Conservation (phyloP, 805 yeast species). For the Hanseniaspora hatyaiensis region DNA sequence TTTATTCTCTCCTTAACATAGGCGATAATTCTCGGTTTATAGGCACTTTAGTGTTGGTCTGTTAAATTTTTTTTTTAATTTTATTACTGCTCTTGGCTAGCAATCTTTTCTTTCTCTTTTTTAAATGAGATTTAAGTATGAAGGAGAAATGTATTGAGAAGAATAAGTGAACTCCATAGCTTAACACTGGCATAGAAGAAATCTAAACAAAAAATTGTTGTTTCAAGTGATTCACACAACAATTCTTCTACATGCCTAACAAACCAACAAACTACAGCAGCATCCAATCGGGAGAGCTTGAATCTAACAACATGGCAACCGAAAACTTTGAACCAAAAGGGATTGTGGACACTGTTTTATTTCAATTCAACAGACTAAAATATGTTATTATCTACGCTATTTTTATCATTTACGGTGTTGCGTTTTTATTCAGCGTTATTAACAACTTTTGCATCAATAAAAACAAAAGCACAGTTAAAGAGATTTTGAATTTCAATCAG, state of each 20-base stretch:
- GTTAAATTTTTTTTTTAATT: no score
- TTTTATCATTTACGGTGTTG: constrained; percentile 8
- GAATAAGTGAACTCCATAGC: no score
- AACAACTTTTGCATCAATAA: not conserved
- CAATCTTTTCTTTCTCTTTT: not conserved
- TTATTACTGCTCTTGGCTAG: no score
- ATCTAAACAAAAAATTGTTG: not conserved
- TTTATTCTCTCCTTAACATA: no score
- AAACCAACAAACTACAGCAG: constrained; percentile 3
- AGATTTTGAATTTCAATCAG: constrained; percentile 5
- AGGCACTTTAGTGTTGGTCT: no score
- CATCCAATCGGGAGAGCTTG: not conserved
- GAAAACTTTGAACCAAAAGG: not conserved
- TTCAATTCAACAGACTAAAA: constrained; percentile 13
- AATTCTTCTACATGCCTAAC: not conserved
- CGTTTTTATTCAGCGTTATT: constrained; percentile 1
- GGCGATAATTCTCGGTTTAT: no score
- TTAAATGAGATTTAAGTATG: no score
- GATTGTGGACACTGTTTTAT: not conserved
- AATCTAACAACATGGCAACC: not conserved
- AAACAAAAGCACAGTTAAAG: not conserved
- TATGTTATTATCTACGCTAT: constrained; percentile 3
- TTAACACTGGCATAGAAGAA: no score
- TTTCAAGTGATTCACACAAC: not conserved
- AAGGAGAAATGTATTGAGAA: no score